Evolutionary conservation across 139 green algal genomes (phyloP), one percentile per base, ranked within the genome.

Genomic region (Pseudopediastrum boryanum): DNA sequence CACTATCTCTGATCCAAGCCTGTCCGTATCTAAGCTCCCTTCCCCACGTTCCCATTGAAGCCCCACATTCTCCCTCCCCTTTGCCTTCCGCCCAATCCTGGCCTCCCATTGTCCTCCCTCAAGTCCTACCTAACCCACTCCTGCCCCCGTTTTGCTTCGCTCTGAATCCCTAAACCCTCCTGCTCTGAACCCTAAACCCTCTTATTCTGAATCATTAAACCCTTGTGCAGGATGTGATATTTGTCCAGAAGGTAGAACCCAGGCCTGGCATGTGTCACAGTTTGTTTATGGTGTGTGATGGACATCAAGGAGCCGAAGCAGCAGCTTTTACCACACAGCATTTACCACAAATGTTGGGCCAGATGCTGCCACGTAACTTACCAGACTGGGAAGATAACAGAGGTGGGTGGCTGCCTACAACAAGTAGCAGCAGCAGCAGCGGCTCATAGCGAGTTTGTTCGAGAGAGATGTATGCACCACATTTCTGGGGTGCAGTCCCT

Each of bases 221-320:
- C 8, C 10, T 25, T 10, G 2, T 44, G 51, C 67, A 80, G 59
- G 79, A 77, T 54, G 71, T 84, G 33, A 51, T 80, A 33, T 78
- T 48, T 19, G 43, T 78, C 2, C 54, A 50, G 29, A 23, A 52
- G 13, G 67, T 78, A 0, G 29, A 73, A 8, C 7, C 68, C 12
- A 31, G 13, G 13, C 48, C 42, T 33, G 77, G 80, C 50, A 42
- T 63, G 75, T 79, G 71, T 25, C 74, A 81, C 74, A 74, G 59
- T 35, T 7, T 87, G 8, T 89, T 88, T 64, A 84, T 87, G 52
- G 85, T 89, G 0, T 89, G 85, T 54, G 85, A 89, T 59, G 85
- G 85, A 12, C 76, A 82, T 58, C 52, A 71, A 42, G 76, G 76
- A 27, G 65, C 51, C 33, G 52, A 43, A 13, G 65, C 76, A 58